phyloP scores from a whole-genome alignment of 2,329 filamentous ascomycete species.

The Talaromyces sp. region DNA sequence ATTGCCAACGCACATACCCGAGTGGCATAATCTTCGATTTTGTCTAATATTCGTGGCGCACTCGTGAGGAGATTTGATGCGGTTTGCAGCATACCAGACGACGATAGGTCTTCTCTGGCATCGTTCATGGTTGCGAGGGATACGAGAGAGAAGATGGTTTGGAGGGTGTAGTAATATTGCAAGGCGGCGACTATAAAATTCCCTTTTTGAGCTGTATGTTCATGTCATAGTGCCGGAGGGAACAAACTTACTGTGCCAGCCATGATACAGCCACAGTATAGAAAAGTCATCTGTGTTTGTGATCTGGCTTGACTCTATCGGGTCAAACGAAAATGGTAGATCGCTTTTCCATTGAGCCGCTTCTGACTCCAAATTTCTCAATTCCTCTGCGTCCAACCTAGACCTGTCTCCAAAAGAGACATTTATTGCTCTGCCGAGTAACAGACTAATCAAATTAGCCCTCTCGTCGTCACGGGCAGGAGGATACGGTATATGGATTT shows the following conservation, averaged over 20 bases:
- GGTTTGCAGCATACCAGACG: background rate
- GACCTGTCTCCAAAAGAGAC: constrained; percentile 23
- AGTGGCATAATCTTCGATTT: constrained; percentile 32
- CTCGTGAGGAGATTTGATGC: constrained; percentile 16
- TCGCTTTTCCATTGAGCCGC: constrained; percentile 27
- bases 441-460: constrained; percentile 40
- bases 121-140: constrained; percentile 8
- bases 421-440: constrained; percentile 45
- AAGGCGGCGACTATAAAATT: constrained; percentile 34
- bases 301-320: constrained; percentile 21
- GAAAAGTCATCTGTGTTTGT: constrained; percentile 27
- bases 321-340: constrained; percentile 26
- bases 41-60: constrained; percentile 5
- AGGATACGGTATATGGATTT: constrained; percentile 10
- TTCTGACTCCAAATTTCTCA: constrained; percentile 16
- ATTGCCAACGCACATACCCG: constrained; percentile 45
- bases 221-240: background rate
- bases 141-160: constrained; percentile 27
- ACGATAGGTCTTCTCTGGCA: background rate
- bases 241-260: constrained; percentile 39
- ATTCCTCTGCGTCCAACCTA: constrained; percentile 6
- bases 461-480: constrained; percentile 25
- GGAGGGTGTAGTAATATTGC: constrained; percentile 41
- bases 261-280: constrained; percentile 36
- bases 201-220: background rate